phyloP scores from a whole-genome alignment of 176 grass and related monocot species.

The Poa pratensis region DNA sequence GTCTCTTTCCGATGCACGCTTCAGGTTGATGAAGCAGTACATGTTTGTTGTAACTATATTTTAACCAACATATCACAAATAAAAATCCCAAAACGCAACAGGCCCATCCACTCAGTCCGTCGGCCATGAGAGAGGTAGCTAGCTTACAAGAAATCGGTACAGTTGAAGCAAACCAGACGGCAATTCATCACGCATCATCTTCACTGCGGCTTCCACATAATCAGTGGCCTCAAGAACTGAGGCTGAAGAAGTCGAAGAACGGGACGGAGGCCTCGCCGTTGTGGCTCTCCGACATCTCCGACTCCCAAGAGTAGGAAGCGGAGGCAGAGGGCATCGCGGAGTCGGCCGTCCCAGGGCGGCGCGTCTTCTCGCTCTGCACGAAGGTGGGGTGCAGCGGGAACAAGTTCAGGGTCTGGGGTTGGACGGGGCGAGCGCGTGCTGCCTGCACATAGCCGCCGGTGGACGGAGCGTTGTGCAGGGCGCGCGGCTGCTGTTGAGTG shows the following conservation, averaged over 20 bases:
- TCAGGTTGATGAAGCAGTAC: conserved; percentile 39
- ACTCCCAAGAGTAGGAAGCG: neutral
- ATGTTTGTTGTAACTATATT: neutral
- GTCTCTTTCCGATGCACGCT: neutral
- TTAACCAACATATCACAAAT: neutral
- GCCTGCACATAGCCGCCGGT: neutral
- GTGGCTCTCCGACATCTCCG: neutral
- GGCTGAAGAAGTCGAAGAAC: conserved; percentile 7
- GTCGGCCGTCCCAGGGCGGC: neutral
- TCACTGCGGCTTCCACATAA: neutral
- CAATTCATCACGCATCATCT: conserved; percentile 3
- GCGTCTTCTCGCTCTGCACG: neutral
- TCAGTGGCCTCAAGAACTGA: conserved; percentile 36
- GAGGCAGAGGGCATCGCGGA: neutral
- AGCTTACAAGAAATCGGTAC: neutral
- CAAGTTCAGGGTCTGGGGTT: neutral
- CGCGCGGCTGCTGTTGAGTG: neutral
- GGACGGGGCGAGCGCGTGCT: neutral
- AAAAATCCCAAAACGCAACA: conserved; percentile 9
- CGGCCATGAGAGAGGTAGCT: neutral
- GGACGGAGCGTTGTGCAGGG: neutral
- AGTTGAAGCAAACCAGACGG: neutral
- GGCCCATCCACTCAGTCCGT: neutral
- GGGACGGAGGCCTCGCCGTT: neutral
- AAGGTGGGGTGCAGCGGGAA: conserved; percentile 27